Conservation (phyloP, 176 grass and related monocot species). For the Elaeis guineensis region DNA sequence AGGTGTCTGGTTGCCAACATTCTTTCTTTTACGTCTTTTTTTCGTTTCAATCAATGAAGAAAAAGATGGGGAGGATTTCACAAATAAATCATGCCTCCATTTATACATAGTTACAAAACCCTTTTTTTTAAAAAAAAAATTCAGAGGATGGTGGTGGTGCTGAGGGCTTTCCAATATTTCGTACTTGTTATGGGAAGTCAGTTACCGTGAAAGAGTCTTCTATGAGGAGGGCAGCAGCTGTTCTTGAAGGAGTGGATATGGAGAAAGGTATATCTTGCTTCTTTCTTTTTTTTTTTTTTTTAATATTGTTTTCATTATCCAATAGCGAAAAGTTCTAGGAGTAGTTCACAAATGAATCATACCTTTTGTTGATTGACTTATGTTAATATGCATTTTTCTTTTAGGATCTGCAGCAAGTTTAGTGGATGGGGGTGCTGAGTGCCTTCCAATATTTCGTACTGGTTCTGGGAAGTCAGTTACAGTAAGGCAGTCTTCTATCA, state of each 20-base stretch:
- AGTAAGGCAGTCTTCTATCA: background rate
- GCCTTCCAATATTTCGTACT: conserved; percentile 13
- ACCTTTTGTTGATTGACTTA: background rate
- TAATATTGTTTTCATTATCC: background rate
- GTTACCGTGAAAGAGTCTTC: conserved; percentile 36
- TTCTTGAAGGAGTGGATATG: conserved; percentile 29
- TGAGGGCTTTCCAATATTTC: conserved; percentile 19
- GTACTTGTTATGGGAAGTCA: conserved; percentile 27
- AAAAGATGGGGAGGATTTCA: too few relatives aligned
- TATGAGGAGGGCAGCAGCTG: conserved; percentile 24
- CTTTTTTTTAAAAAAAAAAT: background rate
- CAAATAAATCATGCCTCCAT: background rate
- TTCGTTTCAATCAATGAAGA: too few relatives aligned
- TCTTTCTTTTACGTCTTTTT: too few relatives aligned
- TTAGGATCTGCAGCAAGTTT: background rate
- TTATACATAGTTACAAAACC: background rate
- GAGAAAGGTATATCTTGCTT: conserved; percentile 14
- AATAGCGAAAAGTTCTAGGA: conserved; percentile 18
- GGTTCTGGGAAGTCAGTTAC: too few relatives aligned
- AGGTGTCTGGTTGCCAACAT: too few relatives aligned
- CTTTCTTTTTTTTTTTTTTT: background rate
- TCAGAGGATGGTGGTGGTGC: background rate
- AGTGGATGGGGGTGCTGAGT: background rate
- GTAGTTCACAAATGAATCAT: background rate
- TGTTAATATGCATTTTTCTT: background rate